Percentiles rank a stretch among this genome's conserved stretches.
Evolutionary conservation across 2,329 filamentous ascomycete genomes (phyloP).

Genomic region (Microsporum canis): DNA sequence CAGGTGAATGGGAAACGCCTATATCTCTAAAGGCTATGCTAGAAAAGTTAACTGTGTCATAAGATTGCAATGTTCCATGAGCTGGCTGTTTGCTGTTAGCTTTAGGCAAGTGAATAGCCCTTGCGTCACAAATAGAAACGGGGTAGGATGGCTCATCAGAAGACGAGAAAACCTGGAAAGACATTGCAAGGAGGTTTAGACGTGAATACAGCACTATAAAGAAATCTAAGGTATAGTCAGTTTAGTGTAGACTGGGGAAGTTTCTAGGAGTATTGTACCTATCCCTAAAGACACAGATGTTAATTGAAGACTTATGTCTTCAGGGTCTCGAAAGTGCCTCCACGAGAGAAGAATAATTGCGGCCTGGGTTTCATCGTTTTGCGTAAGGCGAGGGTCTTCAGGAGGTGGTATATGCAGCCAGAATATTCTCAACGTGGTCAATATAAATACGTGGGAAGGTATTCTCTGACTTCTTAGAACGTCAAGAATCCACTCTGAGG

Average conservation of each 20-base stretch:
- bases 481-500: conserved; percentile 46
- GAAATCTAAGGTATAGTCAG: conserved; percentile 21
- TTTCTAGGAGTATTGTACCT: conserved; percentile 20
- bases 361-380: conserved; percentile 18
- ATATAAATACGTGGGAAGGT: conserved; percentile 38
- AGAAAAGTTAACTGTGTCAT: not conserved
- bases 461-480: conserved; percentile 35
- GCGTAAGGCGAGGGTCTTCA: conserved; percentile 17
- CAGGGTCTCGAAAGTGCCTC: conserved; percentile 43
- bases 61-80: not conserved
- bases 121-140: conserved; percentile 25
- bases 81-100: not conserved
- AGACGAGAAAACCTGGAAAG: conserved; percentile 23
- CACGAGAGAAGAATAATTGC: conserved; percentile 36
- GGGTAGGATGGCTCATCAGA: conserved; percentile 16
- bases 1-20: not conserved
- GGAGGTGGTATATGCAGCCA: conserved; percentile 32
- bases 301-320: conserved; percentile 42
- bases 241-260: not conserved
- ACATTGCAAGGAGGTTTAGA: conserved; percentile 24
- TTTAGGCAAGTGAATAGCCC: conserved; percentile 22
- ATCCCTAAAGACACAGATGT: conserved; percentile 23
- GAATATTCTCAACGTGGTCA: conserved; percentile 43
- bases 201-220: conserved; percentile 33
- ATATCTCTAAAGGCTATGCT: not conserved